These are phyloP conservation scores for Nymphaea colorata DNA, from an alignment of 164 flowering plant species.

Conservation along the genomic window DNA sequence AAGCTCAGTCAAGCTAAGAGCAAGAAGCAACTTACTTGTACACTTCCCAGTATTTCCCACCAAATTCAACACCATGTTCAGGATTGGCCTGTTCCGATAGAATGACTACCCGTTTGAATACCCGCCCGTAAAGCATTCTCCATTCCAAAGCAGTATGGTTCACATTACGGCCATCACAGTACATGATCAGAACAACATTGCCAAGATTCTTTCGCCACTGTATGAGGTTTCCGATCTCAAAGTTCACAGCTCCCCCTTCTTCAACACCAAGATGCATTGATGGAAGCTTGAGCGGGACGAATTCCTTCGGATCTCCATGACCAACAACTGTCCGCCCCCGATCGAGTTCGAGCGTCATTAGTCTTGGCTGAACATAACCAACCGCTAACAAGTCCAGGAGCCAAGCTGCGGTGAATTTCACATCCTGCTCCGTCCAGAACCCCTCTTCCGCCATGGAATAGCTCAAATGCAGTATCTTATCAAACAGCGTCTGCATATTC, in stretches of 20 bases:
- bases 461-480: conserved; percentile 78
- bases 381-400: conserved; percentile 92
- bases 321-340: conserved; percentile 72
- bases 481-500: conserved; percentile 62
- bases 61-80: conserved; percentile 77
- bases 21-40: not conserved
- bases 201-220: conserved; percentile 92
- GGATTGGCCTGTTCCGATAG: conserved; percentile 53
- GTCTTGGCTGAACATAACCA: conserved; percentile 88
- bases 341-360: conserved; percentile 74
- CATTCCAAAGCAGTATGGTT: conserved; percentile 81
- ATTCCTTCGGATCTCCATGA: conserved; percentile 87
- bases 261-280: conserved; percentile 96
- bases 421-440: conserved; percentile 90
- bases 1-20: too few relatives aligned
- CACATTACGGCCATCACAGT: conserved; percentile 55
- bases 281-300: conserved; percentile 79
- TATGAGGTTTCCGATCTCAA: conserved; percentile 84
- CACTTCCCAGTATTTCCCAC: conserved; percentile 5
- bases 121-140: conserved; percentile 94
- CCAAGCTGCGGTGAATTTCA: conserved; percentile 93
- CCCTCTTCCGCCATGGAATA: conserved; percentile 89
- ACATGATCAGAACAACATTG: conserved; percentile 83
- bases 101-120: conserved; percentile 86
- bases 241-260: conserved; percentile 78